phyloP scores from a whole-genome alignment of 306 rosid genomes.

The Biancaea sappan region DNA sequence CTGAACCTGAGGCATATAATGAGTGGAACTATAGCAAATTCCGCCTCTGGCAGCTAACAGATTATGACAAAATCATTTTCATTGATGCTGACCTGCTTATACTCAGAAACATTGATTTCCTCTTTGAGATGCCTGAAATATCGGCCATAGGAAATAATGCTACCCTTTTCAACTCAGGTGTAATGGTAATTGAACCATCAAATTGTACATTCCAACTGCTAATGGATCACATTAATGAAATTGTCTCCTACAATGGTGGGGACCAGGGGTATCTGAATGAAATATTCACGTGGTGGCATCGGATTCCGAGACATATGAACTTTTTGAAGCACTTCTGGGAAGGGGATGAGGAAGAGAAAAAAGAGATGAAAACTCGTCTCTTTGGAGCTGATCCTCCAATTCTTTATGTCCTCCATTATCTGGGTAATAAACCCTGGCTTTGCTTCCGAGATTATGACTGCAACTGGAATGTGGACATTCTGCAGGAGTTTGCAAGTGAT shows the following conservation, averaged over 20 bases:
- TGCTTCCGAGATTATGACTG: slow-evolving; percentile 80
- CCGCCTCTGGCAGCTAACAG: slow-evolving; percentile 28
- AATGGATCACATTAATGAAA: slow-evolving; percentile 65
- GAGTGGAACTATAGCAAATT: slow-evolving; percentile 22
- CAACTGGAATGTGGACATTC: slow-evolving; percentile 66
- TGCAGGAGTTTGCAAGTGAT: slow-evolving; percentile 69
- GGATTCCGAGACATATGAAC: slow-evolving; percentile 71
- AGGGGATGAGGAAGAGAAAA: slow-evolving; percentile 61
- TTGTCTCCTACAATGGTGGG: slow-evolving; percentile 70
- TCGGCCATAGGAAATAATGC: slow-evolving; percentile 69
- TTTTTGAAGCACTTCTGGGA: slow-evolving; percentile 77
- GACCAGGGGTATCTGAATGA: slow-evolving; percentile 75
- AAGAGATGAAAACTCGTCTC: slow-evolving; percentile 55
- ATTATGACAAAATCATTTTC: slow-evolving; percentile 69
- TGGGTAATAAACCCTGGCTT: slow-evolving; percentile 69
- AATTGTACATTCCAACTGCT: slow-evolving; percentile 61
- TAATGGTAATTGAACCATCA: slow-evolving; percentile 72
- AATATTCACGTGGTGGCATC: slow-evolving; percentile 74
- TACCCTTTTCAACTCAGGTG: slow-evolving; percentile 67
- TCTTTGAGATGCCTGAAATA: slow-evolving; percentile 69
- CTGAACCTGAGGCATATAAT: slow-evolving; percentile 15
- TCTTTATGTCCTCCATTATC: slow-evolving; percentile 63
- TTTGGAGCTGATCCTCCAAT: slow-evolving; percentile 63
- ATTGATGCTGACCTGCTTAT: slow-evolving; percentile 68
- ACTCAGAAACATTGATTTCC: slow-evolving; percentile 65